Evolutionary conservation across 164 flowering plant species (phyloP), one percentile per base, ranked within the genome.

Genomic region (Berberis vulgaris): DNA sequence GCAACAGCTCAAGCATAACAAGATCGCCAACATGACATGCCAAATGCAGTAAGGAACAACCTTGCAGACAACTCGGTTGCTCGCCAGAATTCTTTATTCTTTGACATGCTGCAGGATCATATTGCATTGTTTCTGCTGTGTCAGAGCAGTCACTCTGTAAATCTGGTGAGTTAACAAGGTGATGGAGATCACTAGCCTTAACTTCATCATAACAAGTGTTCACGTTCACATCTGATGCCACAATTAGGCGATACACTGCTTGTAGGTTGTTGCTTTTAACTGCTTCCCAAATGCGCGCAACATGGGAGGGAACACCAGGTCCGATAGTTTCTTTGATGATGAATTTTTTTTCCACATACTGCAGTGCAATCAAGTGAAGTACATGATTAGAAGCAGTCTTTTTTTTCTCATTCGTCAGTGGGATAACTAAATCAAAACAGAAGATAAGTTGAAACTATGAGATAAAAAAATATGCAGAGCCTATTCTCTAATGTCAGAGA

Each of bases 41-140:
- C 70, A 90, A 70, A 77, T 94, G 98, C 81, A 94, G 67, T 61
- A 90, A 66, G 41, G 98, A 83, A 54, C 97, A 83, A 54, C 97
- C 95, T 73, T 84, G 88, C 44, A 82, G 78, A 71, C 91, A 81
- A 64, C 57, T 72, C 58, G 63, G 74, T 11, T 85, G 76, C 53
- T 79, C 81, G 49, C 76, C 72, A 47, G 86, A 74, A 60, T 77
- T 79, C 60, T 62, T 72, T 41, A 79, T 72, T 60, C 71, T 75
- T 61, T 70, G 79, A 72, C 95, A 87, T 56, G 67, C 13, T 40
- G 76, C 61, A 41, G 86, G 88, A 76, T 83, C 86, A 69, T 49
- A 39, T 26, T 63, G 67, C 61, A 71, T 72, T 54, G 13, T 71
- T 67, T 74, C 76, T 12, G 43, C 56, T 26, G 47, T 61, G 13